Evolutionary conservation across 768 basidiomycete genomes (phyloP).

Genomic region (Pleurotus pulmonarius): DNA sequence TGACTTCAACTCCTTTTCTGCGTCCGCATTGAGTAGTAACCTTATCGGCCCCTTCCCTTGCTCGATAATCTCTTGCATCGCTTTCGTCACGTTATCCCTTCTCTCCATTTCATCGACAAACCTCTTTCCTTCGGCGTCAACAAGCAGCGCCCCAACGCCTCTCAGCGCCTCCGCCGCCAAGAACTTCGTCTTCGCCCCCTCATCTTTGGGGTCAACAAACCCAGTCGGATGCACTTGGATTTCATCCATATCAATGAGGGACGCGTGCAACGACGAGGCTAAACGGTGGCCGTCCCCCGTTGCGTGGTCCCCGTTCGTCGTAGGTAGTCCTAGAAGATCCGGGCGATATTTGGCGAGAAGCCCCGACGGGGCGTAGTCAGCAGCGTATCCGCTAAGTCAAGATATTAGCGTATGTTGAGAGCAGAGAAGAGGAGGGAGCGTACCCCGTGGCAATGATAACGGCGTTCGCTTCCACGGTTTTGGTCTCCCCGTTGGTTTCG

Average conservation of each 20-base stretch:
- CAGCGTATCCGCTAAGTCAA: slow-evolving; percentile 18
- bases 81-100: slow-evolving; percentile 29
- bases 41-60: slow-evolving; percentile 18
- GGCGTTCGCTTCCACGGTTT: neutral
- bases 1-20: slow-evolving; percentile 15
- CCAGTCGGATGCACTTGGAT: slow-evolving; percentile 55
- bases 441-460: slow-evolving; percentile 2
- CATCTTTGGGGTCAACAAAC: slow-evolving; percentile 75
- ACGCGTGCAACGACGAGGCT: slow-evolving; percentile 12
- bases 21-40: slow-evolving; percentile 15
- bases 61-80: slow-evolving; percentile 17
- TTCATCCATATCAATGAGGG: slow-evolving; percentile 18
- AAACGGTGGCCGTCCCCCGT: slow-evolving; percentile 21
- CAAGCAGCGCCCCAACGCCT: slow-evolving; percentile 71
- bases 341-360: slow-evolving; percentile 18
- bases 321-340: slow-evolving; percentile 19
- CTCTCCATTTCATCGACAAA: slow-evolving; percentile 75
- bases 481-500: slow-evolving; percentile 10
- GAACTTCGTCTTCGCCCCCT: slow-evolving; percentile 70
- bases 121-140: slow-evolving; percentile 65
- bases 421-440: neutral
- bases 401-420: neutral
- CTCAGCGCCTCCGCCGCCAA: slow-evolving; percentile 81
- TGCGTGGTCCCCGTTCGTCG: slow-evolving; percentile 23
- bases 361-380: slow-evolving; percentile 17